Evolutionary conservation across 2,329 filamentous ascomycete genomes (phyloP).

Genomic region (Trichoderma endophyticum): DNA sequence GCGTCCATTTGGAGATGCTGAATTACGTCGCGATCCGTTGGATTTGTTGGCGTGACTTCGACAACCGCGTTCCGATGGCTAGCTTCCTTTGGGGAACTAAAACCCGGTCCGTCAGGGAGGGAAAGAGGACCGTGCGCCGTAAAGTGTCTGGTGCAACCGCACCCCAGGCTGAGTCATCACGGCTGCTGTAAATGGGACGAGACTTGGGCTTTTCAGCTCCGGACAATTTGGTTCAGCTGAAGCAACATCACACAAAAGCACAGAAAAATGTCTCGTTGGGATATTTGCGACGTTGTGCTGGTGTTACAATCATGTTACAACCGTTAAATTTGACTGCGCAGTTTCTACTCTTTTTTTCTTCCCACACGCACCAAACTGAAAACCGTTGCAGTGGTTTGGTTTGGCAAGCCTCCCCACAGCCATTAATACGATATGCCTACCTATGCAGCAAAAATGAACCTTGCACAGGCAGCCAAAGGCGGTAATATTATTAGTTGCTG

Average conservation of each 20-base stretch:
- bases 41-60: neutral
- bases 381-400: neutral
- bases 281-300: neutral
- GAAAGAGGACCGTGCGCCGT: neutral
- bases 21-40: conserved; percentile 1
- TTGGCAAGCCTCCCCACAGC: neutral
- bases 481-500: neutral
- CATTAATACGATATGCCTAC: neutral
- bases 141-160: neutral
- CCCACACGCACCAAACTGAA: neutral
- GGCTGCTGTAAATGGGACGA: neutral
- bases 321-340: neutral
- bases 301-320: neutral
- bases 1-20: conserved; percentile 9
- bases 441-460: neutral
- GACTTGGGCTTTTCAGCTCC: neutral
- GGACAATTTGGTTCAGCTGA: neutral
- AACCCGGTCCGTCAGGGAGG: neutral
- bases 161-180: neutral
- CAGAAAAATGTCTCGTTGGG: neutral
- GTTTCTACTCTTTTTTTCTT: neutral
- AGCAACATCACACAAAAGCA: neutral
- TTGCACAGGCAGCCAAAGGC: neutral
- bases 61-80: conserved; percentile 13
- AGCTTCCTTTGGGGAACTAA: neutral